Percentiles rank a stretch among this genome's conserved stretches.
Evolutionary conservation across 1,284 basidiomycete genomes (phyloP).

Genomic region (Malassezia pachydermatis): DNA sequence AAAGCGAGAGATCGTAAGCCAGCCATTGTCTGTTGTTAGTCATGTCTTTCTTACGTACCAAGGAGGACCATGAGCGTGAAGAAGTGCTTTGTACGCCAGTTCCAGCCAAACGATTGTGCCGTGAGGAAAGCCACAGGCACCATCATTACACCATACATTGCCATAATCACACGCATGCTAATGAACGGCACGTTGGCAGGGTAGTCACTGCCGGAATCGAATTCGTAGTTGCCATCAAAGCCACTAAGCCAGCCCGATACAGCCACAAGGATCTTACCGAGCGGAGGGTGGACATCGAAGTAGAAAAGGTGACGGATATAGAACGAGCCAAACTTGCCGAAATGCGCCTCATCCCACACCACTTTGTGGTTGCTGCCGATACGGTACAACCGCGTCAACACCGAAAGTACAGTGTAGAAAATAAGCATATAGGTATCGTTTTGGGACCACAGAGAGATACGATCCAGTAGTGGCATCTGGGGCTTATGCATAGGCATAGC

Average conservation of each 20-base stretch:
- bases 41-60: constrained; percentile 1
- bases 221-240: constrained; percentile 84
- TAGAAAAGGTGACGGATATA: constrained; percentile 67
- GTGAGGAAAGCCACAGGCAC: constrained; percentile 96
- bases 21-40: constrained; percentile 66
- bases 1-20: constrained; percentile 91
- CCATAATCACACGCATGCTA: constrained; percentile 87
- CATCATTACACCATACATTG: constrained; percentile 84
- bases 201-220: constrained; percentile 81
- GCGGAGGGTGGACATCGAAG: constrained; percentile 64
- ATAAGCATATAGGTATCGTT: constrained; percentile 48
- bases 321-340: constrained; percentile 58
- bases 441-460: constrained; percentile 17
- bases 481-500: constrained; percentile 38
- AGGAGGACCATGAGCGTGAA: constrained; percentile 81
- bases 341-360: constrained; percentile 76
- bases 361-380: constrained; percentile 81
- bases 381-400: constrained; percentile 85
- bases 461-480: constrained; percentile 24
- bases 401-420: constrained; percentile 81
- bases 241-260: constrained; percentile 80
- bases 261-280: constrained; percentile 97
- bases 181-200: constrained; percentile 78
- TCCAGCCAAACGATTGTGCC: constrained; percentile 87
- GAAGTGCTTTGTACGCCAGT: constrained; percentile 74